A percentile compares a stretch with the other conserved stretches of the same genome.
Conservation (phyloP, 2,329 filamentous ascomycete species). For the Pseudogymnoascus sp. region DNA sequence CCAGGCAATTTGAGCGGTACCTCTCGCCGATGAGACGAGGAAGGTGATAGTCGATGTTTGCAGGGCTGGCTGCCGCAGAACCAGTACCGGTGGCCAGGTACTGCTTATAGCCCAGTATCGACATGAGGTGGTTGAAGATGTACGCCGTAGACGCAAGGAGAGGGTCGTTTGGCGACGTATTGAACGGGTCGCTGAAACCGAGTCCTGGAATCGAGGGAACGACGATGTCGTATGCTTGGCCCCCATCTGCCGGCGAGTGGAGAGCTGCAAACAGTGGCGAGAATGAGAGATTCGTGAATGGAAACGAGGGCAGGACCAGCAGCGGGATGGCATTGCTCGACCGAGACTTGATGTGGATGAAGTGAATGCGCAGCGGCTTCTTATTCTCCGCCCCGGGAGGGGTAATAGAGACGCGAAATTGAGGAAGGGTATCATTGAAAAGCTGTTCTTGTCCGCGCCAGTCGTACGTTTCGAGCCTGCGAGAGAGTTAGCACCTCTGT, state of each 20-base stretch:
- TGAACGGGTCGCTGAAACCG: constrained; percentile 58
- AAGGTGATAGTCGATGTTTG: constrained; percentile 45
- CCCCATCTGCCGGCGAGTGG: constrained; percentile 41
- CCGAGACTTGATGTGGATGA: constrained; percentile 51
- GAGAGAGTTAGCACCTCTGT: not conserved
- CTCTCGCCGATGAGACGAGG: constrained; percentile 40
- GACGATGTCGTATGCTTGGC: constrained; percentile 56
- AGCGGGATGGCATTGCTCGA: constrained; percentile 50
- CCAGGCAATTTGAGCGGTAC: constrained; percentile 45
- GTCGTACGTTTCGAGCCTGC: constrained; percentile 57
- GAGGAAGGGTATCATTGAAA: constrained; percentile 52
- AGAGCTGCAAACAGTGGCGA: constrained; percentile 47
- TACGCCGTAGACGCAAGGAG: constrained; percentile 46
- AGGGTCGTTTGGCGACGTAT: constrained; percentile 24
- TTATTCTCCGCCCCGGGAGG: constrained; percentile 30
- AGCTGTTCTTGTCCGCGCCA: constrained; percentile 52
- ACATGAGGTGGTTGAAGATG: constrained; percentile 52
- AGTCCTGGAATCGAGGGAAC: constrained; percentile 58
- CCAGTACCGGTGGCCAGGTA: constrained; percentile 52
- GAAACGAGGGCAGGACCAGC: constrained; percentile 57
- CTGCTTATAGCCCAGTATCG: constrained; percentile 46
- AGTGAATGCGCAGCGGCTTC: constrained; percentile 49
- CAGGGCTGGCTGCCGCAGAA: constrained; percentile 37
- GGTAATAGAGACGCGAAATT: constrained; percentile 51
- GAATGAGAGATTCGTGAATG: constrained; percentile 54